A percentile compares a stretch with the other conserved stretches of the same genome.
Evolutionary conservation across 2,329 filamentous ascomycete species (phyloP).

Genomic region (Penicillium polonicum): DNA sequence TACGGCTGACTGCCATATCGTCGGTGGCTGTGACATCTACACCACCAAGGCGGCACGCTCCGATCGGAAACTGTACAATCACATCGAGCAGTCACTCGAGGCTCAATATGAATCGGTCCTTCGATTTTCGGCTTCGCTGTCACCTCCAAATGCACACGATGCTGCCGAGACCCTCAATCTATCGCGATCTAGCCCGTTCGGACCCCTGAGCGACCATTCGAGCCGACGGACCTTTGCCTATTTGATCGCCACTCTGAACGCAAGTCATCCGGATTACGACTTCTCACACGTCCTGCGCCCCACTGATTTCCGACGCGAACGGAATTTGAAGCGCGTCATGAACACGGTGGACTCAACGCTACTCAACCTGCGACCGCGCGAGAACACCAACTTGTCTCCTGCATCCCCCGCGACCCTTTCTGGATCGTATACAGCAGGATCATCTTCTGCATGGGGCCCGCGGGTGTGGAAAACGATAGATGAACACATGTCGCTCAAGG

Average conservation of each 20-base stretch:
- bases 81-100: constrained; percentile 87
- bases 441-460: constrained; percentile 73
- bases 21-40: constrained; percentile 93
- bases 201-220: constrained; percentile 80
- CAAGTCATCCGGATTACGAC: constrained; percentile 93
- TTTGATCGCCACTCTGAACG: constrained; percentile 92
- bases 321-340: constrained; percentile 76
- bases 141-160: constrained; percentile 73
- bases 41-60: constrained; percentile 93
- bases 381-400: constrained; percentile 41
- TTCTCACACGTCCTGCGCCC: constrained; percentile 91
- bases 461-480: constrained; percentile 91
- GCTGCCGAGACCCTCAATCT: constrained; percentile 69
- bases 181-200: constrained; percentile 86
- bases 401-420: constrained; percentile 45
- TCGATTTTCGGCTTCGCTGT: constrained; percentile 81
- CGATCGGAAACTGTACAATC: constrained; percentile 96
- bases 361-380: constrained; percentile 74
- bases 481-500: constrained; percentile 87
- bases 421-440: constrained; percentile 48
- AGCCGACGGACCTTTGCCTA: constrained; percentile 93
- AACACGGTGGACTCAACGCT: constrained; percentile 83
- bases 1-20: constrained; percentile 86
- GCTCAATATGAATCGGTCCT: constrained; percentile 87
- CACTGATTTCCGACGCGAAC: constrained; percentile 83